These are phyloP conservation scores for Taxillus chinensis DNA, from an alignment of 164 flowering plant species.

Conservation along the genomic window DNA sequence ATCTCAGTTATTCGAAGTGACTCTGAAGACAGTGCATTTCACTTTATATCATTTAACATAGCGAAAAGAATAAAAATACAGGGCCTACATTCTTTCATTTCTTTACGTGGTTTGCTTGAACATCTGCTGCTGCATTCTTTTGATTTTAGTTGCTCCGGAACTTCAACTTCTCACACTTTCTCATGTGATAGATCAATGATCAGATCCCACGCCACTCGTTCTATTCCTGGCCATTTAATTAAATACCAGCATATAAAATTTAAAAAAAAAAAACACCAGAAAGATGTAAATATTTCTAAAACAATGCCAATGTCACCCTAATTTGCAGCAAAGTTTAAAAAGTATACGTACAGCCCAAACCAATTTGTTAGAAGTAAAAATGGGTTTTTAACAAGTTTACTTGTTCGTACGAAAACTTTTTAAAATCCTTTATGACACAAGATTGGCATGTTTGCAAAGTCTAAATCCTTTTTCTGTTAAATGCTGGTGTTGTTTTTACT, in stretches of 20 bases:
- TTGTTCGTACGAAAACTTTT: too few relatives aligned
- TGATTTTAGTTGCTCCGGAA: neutral
- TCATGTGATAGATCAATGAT: neutral
- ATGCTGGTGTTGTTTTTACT: too few relatives aligned
- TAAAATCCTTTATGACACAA: too few relatives aligned
- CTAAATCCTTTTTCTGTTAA: too few relatives aligned
- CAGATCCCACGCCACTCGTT: neutral
- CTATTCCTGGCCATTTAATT: neutral
- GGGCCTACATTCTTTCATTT: neutral
- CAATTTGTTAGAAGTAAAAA: too few relatives aligned
- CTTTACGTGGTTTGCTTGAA: neutral
- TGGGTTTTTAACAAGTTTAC: too few relatives aligned
- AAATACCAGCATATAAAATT: neutral
- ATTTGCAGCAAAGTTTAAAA: neutral
- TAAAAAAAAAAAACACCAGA: neutral
- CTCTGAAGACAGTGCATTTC: neutral
- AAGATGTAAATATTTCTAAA: neutral
- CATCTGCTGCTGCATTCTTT: neutral
- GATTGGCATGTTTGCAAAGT: too few relatives aligned
- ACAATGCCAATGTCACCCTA: neutral
- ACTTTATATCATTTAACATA: neutral
- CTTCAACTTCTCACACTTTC: conserved; percentile 2
- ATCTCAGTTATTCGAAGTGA: neutral
- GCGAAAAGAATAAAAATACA: neutral
- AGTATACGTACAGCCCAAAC: neutral